Conservation (phyloP, 352 stramenopile genomes). For the Phytophthora meadii region DNA sequence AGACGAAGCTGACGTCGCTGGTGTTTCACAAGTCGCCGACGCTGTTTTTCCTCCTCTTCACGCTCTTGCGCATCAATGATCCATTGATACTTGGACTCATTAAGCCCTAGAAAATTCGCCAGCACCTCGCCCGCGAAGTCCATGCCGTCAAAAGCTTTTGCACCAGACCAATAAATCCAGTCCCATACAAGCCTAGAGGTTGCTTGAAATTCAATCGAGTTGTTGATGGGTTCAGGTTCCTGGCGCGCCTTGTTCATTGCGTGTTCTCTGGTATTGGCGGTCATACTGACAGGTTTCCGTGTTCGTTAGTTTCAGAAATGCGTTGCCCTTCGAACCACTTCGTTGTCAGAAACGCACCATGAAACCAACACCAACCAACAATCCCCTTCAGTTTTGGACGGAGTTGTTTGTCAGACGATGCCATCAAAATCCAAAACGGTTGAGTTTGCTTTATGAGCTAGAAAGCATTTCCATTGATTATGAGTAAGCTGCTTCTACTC, state of each 20-base stretch:
- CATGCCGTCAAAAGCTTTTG: constrained; percentile 71
- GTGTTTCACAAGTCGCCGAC: constrained; percentile 60
- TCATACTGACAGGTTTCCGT: constrained; percentile 9
- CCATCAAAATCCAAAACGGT: no score
- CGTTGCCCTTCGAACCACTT: background rate
- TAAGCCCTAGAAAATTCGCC: constrained; percentile 83
- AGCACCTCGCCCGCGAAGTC: constrained; percentile 86
- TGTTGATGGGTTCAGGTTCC: constrained; percentile 10
- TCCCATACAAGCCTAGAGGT: constrained; percentile 45
- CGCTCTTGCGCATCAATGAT: constrained; percentile 78
- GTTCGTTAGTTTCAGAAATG: background rate
- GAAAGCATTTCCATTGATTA: constrained; percentile 26
- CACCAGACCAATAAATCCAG: constrained; percentile 71
- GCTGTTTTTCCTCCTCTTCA: constrained; percentile 67
- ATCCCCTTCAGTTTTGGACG: background rate
- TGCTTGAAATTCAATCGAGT: background rate
- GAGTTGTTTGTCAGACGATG: no score
- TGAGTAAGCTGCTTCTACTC: constrained; percentile 31
- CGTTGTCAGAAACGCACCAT: background rate
- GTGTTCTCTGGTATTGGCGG: background rate
- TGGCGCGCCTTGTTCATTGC: background rate
- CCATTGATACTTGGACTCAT: constrained; percentile 87
- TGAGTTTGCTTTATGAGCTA: background rate
- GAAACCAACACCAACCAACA: constrained; percentile 16
- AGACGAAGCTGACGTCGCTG: constrained; percentile 74